Evolutionary conservation across 2,329 filamentous ascomycete species (phyloP), one percentile per base, ranked within the genome.

Genomic region (Keithomyces neogunnii): DNA sequence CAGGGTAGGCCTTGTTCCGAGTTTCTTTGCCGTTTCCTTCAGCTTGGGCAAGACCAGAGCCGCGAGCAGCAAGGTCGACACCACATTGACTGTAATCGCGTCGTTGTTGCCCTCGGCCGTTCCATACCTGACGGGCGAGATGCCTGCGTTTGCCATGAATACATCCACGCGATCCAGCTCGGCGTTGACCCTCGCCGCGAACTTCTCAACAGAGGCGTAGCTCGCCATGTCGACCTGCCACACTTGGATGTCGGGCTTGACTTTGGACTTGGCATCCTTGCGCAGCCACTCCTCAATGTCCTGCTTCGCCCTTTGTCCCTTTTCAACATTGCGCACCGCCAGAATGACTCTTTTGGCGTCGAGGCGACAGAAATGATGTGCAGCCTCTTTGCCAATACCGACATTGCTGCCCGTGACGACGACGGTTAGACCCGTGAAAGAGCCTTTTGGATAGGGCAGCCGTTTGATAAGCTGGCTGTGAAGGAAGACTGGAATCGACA

Each of bases 31-130:
- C 13, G 67, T 73, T 30, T 69, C 64, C 48, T 70, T 70, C 3
- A 83, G 65, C 57, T 73, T 77, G 0, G 78, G 79, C 26, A 82
- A 52, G 3, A 82, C 42, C 0, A 79, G 63, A 0, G 75, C 55
- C 0, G 68, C 73, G 0, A 83, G 64, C 2, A 82, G 59, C 40
- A 81, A 70, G 0, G 75, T 79, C 10, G 66, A 69, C 51, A 82
- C 65, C 8, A 79, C 74, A 51, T 83, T 83, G 49, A 77, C 70
- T 0, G 73, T 76, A 39, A 82, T 63, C 0, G 62, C 72, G 13
- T 56, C 60, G 62, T 83, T 79, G 39, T 75, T 66, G 0, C 66
- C 72, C 50, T 78, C 75, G 3, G 63, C 63, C 49, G 65, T 75
- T 0, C 62, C 51, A 2, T 5, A 11, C 0, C 66, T 68, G 1